Evolutionary conservation across 2,329 filamentous ascomycete genomes (phyloP).

Genomic region (Sporothrix schenckii): DNA sequence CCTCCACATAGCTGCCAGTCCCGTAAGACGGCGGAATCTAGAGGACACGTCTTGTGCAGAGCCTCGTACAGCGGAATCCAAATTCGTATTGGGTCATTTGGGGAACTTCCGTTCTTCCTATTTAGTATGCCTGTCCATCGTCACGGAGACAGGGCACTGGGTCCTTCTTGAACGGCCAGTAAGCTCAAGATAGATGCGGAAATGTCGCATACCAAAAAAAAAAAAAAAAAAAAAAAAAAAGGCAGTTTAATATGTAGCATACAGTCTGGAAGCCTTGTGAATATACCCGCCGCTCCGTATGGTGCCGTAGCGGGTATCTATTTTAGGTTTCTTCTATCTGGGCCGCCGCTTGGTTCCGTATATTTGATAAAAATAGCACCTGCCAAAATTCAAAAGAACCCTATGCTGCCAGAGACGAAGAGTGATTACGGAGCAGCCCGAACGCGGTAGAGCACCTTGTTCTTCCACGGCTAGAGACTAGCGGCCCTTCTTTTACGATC

Average conservation of each 20-base stretch:
- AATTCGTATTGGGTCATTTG: constrained; percentile 17
- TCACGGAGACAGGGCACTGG: background rate
- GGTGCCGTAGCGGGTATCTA: background rate
- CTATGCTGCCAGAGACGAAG: background rate
- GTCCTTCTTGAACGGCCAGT: background rate
- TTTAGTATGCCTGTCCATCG: background rate
- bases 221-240: too few relatives aligned
- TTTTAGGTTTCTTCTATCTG: background rate
- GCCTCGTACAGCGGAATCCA: background rate
- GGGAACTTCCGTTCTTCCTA: constrained; percentile 32
- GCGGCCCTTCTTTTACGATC: constrained; percentile 11
- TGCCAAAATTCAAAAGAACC: background rate
- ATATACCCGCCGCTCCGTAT: constrained; percentile 6
- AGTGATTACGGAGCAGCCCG: background rate
- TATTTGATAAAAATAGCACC: constrained; percentile 15
- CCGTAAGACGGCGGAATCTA: background rate
- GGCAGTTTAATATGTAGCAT: background rate
- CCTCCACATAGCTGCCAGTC: background rate
- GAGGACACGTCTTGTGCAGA: background rate
- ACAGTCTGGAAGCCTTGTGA: background rate
- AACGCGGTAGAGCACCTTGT: background rate
- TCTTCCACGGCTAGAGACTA: background rate
- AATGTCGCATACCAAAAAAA: too few relatives aligned
- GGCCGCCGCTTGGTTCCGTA: background rate
- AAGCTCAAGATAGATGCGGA: background rate